Evolutionary conservation across 306 rosid genomes (phyloP).

Genomic region (Senna tora): DNA sequence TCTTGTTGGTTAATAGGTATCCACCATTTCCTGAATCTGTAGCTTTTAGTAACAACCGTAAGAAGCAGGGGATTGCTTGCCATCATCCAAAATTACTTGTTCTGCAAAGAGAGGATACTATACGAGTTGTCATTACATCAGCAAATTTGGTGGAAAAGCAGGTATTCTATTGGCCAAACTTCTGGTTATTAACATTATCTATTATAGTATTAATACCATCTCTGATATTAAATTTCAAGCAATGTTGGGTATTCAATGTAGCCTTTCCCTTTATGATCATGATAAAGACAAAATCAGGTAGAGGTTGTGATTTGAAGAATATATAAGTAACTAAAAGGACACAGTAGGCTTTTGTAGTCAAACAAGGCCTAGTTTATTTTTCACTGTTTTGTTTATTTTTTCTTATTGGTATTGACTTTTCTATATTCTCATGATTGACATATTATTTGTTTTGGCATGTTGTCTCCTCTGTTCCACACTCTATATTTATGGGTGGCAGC

Average conservation of each 20-base stretch:
- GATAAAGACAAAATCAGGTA: background rate
- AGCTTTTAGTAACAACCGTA: slow-evolving; percentile 71
- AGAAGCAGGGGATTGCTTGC: slow-evolving; percentile 79
- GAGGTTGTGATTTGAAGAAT: slow-evolving; percentile 5
- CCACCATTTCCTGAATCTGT: slow-evolving; percentile 76
- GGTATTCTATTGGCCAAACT: slow-evolving; percentile 51
- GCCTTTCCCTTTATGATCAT: slow-evolving; percentile 12
- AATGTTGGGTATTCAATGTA: background rate
- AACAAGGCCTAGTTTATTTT: background rate
- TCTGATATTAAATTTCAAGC: background rate
- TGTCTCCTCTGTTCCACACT: background rate
- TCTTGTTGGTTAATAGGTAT: slow-evolving; percentile 49
- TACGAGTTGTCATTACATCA: slow-evolving; percentile 79
- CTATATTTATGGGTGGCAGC: background rate
- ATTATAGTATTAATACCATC: background rate
- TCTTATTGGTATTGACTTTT: slow-evolving; percentile 1
- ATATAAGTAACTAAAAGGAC: background rate
- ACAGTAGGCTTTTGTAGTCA: background rate
- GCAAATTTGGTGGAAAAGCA: slow-evolving; percentile 83
- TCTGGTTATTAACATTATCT: slow-evolving; percentile 25
- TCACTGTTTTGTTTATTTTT: background rate
- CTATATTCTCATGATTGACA: slow-evolving; percentile 4
- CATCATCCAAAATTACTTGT: slow-evolving; percentile 85
- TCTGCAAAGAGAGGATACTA: slow-evolving; percentile 62
- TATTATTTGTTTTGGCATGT: slow-evolving; percentile 1